Conservation (phyloP, 805 yeast genomes). For the Lipomyces anomalus region DNA sequence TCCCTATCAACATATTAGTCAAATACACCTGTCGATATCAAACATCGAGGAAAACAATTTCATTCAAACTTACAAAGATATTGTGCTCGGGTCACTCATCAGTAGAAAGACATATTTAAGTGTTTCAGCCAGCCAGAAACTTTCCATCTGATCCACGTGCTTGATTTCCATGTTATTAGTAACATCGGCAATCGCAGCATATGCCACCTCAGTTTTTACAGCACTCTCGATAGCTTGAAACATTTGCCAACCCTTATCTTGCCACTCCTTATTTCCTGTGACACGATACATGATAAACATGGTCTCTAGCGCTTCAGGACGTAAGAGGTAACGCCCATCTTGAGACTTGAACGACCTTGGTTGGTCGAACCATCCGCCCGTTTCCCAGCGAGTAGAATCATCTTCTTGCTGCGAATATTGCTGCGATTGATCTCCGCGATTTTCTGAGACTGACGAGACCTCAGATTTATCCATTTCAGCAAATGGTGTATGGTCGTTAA, state of each 20-base stretch:
- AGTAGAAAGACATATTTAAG: slow-evolving; percentile 50
- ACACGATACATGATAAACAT: slow-evolving; percentile 53
- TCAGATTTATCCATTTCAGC: too few relatives aligned
- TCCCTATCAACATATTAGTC: slow-evolving; percentile 29
- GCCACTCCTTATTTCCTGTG: slow-evolving; percentile 55
- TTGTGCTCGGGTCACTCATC: slow-evolving; percentile 39
- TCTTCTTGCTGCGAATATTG: too few relatives aligned
- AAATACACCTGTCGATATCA: not conserved
- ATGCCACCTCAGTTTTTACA: slow-evolving; percentile 32
- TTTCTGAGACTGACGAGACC: too few relatives aligned
- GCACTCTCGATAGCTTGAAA: slow-evolving; percentile 37
- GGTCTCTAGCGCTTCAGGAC: slow-evolving; percentile 60
- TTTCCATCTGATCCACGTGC: slow-evolving; percentile 33
- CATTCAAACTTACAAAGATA: slow-evolving; percentile 36
- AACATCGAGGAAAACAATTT: not conserved
- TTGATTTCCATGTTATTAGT: slow-evolving; percentile 30
- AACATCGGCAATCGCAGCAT: slow-evolving; percentile 40
- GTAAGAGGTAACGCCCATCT: slow-evolving; percentile 38
- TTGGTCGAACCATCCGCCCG: slow-evolving; percentile 25
- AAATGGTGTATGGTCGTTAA: too few relatives aligned
- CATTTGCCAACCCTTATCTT: slow-evolving; percentile 49
- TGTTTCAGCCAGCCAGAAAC: slow-evolving; percentile 54
- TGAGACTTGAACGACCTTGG: slow-evolving; percentile 19
- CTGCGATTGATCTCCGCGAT: too few relatives aligned
- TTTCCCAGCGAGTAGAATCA: slow-evolving; percentile 1